Conservation (phyloP, 2,329 filamentous ascomycete species). For the Tolypocladium tundrense region DNA sequence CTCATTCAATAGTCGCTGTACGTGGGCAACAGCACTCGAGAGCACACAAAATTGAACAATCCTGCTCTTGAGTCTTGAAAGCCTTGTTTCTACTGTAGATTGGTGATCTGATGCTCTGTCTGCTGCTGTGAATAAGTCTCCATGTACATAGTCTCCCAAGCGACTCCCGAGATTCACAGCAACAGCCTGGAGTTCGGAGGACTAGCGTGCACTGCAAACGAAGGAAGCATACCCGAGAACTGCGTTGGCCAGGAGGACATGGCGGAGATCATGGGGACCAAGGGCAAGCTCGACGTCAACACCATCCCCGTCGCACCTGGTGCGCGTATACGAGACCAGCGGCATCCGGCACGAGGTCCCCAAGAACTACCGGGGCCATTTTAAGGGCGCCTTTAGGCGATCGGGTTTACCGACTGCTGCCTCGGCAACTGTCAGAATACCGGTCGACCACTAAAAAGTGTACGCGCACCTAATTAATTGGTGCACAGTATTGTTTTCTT, state of each 20-base stretch:
- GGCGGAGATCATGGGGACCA: conserved; percentile 57
- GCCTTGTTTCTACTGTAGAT: background rate
- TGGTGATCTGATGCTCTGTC: background rate
- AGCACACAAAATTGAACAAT: background rate
- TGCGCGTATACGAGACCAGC: conserved; percentile 41
- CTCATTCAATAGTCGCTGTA: background rate
- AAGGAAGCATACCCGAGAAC: no score
- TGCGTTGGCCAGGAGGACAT: conserved; percentile 44
- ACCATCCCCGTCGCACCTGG: conserved; percentile 42
- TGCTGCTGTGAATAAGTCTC: no score
- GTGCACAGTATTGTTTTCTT: no score
- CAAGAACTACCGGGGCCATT: conserved; percentile 50
- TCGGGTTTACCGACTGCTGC: conserved; percentile 50
- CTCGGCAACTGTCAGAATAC: conserved; percentile 31
- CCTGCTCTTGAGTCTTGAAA: background rate
- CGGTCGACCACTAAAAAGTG: no score
- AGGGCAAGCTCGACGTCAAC: conserved; percentile 53
- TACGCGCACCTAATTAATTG: no score
- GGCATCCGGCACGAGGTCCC: conserved; percentile 47
- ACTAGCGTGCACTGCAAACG: no score
- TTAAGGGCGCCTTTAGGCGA: conserved; percentile 52
- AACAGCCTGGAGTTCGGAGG: background rate
- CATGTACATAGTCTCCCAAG: background rate
- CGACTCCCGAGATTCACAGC: background rate
- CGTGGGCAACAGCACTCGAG: background rate